phyloP scores from a whole-genome alignment of 2,329 filamentous ascomycete species.

The Xylaria sp. region DNA sequence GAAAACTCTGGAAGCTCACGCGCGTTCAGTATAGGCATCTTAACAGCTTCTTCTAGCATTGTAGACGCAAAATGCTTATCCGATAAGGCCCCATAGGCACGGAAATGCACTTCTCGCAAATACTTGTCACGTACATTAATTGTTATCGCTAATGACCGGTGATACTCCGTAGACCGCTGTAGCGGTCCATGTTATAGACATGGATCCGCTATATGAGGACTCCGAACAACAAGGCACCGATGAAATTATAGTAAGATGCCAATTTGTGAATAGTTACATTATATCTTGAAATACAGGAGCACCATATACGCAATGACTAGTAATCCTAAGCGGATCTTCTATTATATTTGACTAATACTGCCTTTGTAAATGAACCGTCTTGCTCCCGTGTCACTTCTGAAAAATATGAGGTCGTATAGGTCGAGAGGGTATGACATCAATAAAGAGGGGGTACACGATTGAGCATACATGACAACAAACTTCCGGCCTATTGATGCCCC shows the following conservation, averaged over 20 bases:
- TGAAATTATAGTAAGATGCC: neutral
- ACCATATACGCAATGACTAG: no score
- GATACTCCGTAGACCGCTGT: neutral
- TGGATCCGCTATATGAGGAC: neutral
- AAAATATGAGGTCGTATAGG: no score
- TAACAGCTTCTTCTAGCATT: neutral
- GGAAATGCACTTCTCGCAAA: constrained; percentile 7
- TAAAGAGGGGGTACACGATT: no score
- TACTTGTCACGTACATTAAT: neutral
- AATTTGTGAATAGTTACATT: neutral
- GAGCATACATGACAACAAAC: no score
- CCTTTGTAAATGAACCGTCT: no score
- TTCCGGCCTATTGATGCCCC: no score
- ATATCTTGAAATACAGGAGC: no score
- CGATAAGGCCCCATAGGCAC: neutral
- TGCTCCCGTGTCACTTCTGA: no score
- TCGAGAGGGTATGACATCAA: no score
- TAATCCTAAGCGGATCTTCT: no score
- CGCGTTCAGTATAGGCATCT: neutral
- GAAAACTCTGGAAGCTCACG: neutral
- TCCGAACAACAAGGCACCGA: neutral
- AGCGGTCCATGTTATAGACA: constrained; percentile 2
- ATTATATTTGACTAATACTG: no score
- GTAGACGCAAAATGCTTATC: neutral
- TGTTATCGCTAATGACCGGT: neutral